A percentile compares a stretch with the other conserved stretches of the same genome.
Evolutionary conservation across 2,329 filamentous ascomycete genomes (phyloP).

Genomic region (Neonectria neomacrospora): DNA sequence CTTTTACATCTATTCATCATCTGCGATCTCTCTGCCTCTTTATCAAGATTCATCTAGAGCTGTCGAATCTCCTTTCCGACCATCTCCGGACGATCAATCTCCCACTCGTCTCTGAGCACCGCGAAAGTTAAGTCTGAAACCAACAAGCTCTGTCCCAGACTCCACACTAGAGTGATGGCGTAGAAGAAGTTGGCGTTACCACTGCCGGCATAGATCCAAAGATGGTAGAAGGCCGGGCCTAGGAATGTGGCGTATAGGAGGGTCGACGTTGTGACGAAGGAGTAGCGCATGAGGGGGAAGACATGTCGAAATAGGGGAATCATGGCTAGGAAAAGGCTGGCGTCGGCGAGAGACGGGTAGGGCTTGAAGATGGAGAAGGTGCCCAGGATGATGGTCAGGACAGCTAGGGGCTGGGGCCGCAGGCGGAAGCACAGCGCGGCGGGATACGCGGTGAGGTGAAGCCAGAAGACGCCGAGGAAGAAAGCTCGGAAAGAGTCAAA

Average conservation of each 20-base stretch:
- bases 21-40: slow-evolving; percentile 16
- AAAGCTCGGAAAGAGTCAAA: slow-evolving; percentile 98
- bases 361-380: slow-evolving; percentile 97
- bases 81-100: slow-evolving; percentile 90
- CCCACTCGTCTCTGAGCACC: slow-evolving; percentile 91
- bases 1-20: slow-evolving; percentile 11
- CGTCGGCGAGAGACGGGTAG: slow-evolving; percentile 92
- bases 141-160: slow-evolving; percentile 85
- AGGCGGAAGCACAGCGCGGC: slow-evolving; percentile 86
- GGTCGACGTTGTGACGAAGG: slow-evolving; percentile 84
- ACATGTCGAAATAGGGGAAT: slow-evolving; percentile 90
- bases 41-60: slow-evolving; percentile 64
- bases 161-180: slow-evolving; percentile 99
- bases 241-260: slow-evolving; percentile 89
- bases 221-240: slow-evolving; percentile 93
- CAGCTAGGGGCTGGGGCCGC: slow-evolving; percentile 85
- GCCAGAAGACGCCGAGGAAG: slow-evolving; percentile 98
- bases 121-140: slow-evolving; percentile 91
- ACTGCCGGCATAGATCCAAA: slow-evolving; percentile 98
- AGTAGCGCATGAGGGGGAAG: slow-evolving; percentile 93
- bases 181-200: slow-evolving; percentile 99
- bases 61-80: slow-evolving; percentile 87
- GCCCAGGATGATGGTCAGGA: slow-evolving; percentile 84
- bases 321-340: slow-evolving; percentile 84
- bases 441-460: slow-evolving; percentile 91